Percentiles rank a stretch among this genome's conserved stretches.
phyloP scores from a whole-genome alignment of 2,329 filamentous ascomycete species.

The Decorospora gaudefroyi region DNA sequence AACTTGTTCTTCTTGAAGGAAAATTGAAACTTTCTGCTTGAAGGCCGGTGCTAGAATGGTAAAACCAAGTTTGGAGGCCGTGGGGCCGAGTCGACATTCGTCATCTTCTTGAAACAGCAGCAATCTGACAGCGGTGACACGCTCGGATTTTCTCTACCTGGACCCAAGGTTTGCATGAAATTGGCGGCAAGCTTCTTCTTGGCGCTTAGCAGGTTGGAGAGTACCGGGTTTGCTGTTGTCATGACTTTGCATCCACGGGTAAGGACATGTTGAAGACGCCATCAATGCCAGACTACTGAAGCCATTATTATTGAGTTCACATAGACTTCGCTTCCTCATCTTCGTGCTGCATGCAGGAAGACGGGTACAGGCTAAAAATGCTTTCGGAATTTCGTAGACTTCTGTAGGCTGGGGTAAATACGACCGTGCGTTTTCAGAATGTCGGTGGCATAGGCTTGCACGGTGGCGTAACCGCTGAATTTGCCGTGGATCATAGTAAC shows the following conservation, averaged over 20 bases:
- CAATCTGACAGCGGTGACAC: slow-evolving; percentile 17
- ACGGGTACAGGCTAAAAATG: slow-evolving; percentile 4
- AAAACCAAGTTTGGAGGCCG: slow-evolving; percentile 18
- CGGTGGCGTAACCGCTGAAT: slow-evolving; percentile 2
- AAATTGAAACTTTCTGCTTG: slow-evolving; percentile 9
- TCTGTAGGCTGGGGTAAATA: background rate
- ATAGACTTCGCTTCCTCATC: background rate
- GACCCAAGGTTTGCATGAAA: no score
- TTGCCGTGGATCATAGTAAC: slow-evolving; percentile 13
- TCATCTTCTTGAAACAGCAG: slow-evolving; percentile 35
- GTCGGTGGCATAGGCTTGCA: slow-evolving; percentile 1
- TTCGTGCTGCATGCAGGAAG: slow-evolving; percentile 3
- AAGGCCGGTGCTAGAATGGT: slow-evolving; percentile 8
- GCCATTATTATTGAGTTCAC: background rate
- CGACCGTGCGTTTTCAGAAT: slow-evolving; percentile 1
- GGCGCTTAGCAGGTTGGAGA: no score
- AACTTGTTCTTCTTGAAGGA: slow-evolving; percentile 3
- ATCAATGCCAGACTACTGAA: background rate
- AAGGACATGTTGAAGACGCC: background rate
- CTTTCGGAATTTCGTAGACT: no score
- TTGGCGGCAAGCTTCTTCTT: no score
- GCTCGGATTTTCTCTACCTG: background rate
- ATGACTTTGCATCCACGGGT: no score
- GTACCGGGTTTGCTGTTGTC: no score
- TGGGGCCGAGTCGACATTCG: slow-evolving; percentile 13